phyloP scores from a whole-genome alignment of 2,329 filamentous ascomycete genomes.

The Ophiostoma australiae region DNA sequence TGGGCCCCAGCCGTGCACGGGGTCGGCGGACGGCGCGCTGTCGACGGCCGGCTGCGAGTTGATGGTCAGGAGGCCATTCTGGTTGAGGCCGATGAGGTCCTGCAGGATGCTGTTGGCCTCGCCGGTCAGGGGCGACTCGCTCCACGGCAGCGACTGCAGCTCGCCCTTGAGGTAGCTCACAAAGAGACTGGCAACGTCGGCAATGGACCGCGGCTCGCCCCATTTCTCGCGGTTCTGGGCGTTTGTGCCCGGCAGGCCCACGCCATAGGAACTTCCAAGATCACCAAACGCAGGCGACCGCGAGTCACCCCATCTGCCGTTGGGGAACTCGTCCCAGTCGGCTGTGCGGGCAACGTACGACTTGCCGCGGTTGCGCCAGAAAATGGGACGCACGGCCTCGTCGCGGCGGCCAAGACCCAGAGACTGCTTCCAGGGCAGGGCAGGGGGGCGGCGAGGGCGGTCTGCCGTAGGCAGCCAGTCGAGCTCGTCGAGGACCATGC shows the following conservation, averaged over 20 bases:
- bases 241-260: slow-evolving; percentile 89
- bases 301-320: slow-evolving; percentile 97
- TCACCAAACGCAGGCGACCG: slow-evolving; percentile 94
- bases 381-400: slow-evolving; percentile 95
- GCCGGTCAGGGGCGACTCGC: slow-evolving; percentile 76
- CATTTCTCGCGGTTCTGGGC: slow-evolving; percentile 94
- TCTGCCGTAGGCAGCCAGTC: slow-evolving; percentile 71
- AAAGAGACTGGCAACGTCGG: slow-evolving; percentile 79
- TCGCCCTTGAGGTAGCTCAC: slow-evolving; percentile 77
- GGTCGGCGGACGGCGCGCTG: slow-evolving; percentile 79
- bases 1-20: slow-evolving; percentile 90
- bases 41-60: slow-evolving; percentile 97
- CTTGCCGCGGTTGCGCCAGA: slow-evolving; percentile 96
- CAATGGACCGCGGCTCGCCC: slow-evolving; percentile 75
- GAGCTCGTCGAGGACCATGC: slow-evolving; percentile 89
- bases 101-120: slow-evolving; percentile 76
- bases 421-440: slow-evolving; percentile 95
- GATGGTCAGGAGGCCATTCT: slow-evolving; percentile 83
- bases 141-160: slow-evolving; percentile 84
- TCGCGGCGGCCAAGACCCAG: slow-evolving; percentile 81
- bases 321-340: slow-evolving; percentile 98
- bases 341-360: slow-evolving; percentile 94
- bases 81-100: slow-evolving; percentile 76
- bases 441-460: slow-evolving; percentile 69
- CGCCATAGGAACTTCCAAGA: slow-evolving; percentile 84